Percentiles rank a stretch among this genome's conserved stretches.
Conservation (phyloP, 148 eudicot genomes). For the Rhododendron williamsianum region DNA sequence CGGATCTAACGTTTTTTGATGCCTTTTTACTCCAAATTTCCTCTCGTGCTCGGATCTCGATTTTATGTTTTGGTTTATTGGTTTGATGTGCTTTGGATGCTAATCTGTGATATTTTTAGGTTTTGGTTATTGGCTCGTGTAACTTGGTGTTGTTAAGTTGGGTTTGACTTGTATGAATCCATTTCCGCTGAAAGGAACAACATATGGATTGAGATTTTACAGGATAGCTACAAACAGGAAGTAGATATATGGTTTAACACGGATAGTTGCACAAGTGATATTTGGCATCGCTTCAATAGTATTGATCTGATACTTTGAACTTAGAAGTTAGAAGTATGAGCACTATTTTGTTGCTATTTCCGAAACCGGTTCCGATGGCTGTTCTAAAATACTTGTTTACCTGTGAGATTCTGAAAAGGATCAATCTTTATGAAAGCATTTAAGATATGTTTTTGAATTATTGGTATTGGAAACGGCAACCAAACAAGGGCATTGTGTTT, state of each 20-base stretch:
- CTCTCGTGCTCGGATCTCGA: background rate
- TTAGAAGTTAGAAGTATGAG: background rate
- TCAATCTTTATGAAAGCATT: background rate
- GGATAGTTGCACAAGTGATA: background rate
- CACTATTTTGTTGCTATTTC: background rate
- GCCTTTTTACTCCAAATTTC: slow-evolving; percentile 6
- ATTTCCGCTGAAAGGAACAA: background rate
- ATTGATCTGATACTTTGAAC: background rate
- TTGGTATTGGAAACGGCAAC: no score
- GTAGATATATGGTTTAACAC: background rate
- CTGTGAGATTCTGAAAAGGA: background rate
- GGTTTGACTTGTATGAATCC: background rate
- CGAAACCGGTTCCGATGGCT: background rate
- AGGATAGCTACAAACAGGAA: background rate
- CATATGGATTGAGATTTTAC: background rate
- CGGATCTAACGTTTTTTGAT: slow-evolving; percentile 17
- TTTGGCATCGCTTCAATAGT: background rate
- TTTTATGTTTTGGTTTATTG: background rate
- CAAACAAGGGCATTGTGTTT: no score
- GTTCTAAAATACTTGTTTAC: background rate
- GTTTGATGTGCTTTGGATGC: background rate
- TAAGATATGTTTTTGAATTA: background rate
- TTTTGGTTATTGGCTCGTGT: background rate
- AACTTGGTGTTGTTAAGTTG: background rate
- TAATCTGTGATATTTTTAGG: background rate